These are phyloP conservation scores for Termitomyces sp. DNA, from an alignment of 768 basidiomycete genomes.

Conservation along the genomic window DNA sequence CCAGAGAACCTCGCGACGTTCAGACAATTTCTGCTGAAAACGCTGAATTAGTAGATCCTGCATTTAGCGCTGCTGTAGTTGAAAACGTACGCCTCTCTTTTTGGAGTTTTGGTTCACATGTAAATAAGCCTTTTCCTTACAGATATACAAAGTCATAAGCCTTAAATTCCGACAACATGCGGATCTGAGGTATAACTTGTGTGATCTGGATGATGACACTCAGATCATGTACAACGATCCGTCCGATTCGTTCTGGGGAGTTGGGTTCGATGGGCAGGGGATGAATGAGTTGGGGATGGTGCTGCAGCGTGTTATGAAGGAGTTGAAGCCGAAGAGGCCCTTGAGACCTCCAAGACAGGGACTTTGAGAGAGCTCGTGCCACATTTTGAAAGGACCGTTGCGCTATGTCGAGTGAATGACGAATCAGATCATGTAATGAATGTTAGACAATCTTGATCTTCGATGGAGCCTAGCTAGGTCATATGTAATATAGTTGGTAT, in stretches of 20 bases:
- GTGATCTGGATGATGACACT: constrained; percentile 38
- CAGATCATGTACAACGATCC: constrained; percentile 48
- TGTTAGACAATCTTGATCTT: too few relatives aligned
- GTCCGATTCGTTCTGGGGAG: constrained; percentile 61
- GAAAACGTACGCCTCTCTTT: constrained; percentile 2
- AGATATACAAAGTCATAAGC: constrained; percentile 69
- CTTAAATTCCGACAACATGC: constrained; percentile 71
- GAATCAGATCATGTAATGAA: too few relatives aligned
- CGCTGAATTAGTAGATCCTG: constrained; percentile 27
- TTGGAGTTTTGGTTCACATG: neutral
- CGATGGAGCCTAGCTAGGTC: too few relatives aligned
- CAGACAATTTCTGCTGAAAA: constrained; percentile 29
- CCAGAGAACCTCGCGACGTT: constrained; percentile 27
- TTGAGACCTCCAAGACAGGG: neutral
- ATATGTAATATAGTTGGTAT: too few relatives aligned
- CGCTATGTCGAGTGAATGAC: too few relatives aligned
- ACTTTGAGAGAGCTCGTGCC: neutral
- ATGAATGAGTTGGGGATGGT: constrained; percentile 60
- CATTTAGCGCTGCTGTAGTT: neutral
- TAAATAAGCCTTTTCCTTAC: neutral
- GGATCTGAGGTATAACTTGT: constrained; percentile 44
- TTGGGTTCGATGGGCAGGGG: constrained; percentile 41
- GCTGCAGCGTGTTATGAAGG: constrained; percentile 44
- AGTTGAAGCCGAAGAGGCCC: constrained; percentile 5
- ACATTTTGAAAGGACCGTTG: too few relatives aligned